A percentile compares a stretch with the other conserved stretches of the same genome.
phyloP scores from a whole-genome alignment of 164 flowering plant genomes.

The Cinnamomum micranthum region DNA sequence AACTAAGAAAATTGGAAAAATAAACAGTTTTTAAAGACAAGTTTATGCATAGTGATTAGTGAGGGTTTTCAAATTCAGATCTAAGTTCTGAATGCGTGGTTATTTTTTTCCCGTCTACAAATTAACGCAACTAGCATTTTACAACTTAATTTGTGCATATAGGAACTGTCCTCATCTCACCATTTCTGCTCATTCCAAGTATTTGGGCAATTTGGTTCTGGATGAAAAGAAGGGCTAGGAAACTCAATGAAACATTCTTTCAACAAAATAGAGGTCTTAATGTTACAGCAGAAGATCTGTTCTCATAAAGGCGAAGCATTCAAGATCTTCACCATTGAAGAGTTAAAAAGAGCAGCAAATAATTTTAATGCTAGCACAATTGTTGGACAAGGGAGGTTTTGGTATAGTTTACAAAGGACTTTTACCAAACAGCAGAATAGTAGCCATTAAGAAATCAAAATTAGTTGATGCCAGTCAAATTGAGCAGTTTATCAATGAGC shows the following conservation, averaged over 20 bases:
- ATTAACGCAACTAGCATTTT: too few relatives aligned
- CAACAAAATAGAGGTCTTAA: constrained; percentile 6
- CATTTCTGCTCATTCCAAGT: background rate
- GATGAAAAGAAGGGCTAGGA: background rate
- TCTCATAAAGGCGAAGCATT: background rate
- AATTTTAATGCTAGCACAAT: constrained; percentile 7
- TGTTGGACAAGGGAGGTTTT: constrained; percentile 16
- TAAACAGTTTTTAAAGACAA: too few relatives aligned
- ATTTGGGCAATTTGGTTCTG: background rate
- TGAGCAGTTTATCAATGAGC: constrained; percentile 22
- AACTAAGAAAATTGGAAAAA: too few relatives aligned
- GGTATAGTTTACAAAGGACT: constrained; percentile 20
- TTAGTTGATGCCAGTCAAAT: constrained; percentile 20
- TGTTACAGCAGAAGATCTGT: background rate
- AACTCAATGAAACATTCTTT: constrained; percentile 5
- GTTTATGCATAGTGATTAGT: too few relatives aligned
- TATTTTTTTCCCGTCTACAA: too few relatives aligned
- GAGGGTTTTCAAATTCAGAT: too few relatives aligned
- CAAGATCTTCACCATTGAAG: constrained; percentile 12
- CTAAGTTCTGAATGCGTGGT: too few relatives aligned
- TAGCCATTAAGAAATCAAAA: constrained; percentile 24
- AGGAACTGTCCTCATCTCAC: background rate
- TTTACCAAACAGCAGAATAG: constrained; percentile 6
- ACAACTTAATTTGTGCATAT: background rate
- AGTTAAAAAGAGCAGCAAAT: constrained; percentile 14